phyloP scores from a whole-genome alignment of 495 filamentous ascomycete species.

The Tuber magnatum region DNA sequence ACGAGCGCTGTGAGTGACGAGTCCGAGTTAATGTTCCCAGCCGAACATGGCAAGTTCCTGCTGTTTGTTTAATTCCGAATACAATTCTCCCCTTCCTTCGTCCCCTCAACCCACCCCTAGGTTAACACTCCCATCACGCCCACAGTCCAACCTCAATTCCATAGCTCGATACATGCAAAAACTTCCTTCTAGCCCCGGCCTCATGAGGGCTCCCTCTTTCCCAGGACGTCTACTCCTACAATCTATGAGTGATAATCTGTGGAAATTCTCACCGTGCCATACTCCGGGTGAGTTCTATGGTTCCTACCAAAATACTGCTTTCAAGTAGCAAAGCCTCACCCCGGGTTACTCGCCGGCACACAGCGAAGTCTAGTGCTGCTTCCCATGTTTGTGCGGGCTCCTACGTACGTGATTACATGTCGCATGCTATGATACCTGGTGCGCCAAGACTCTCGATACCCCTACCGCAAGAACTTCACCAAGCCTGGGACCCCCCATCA shows the following conservation, averaged over 20 bases:
- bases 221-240: neutral
- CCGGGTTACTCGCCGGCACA: neutral
- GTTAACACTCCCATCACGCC: neutral
- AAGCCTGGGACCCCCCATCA: neutral
- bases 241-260: neutral
- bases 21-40: neutral
- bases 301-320: neutral
- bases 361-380: neutral
- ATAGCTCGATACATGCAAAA: neutral
- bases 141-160: neutral
- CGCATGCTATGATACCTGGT: neutral
- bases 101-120: neutral
- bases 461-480: neutral
- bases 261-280: neutral
- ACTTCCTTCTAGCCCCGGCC: neutral
- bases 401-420: neutral
- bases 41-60: neutral
- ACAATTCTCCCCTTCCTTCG: neutral
- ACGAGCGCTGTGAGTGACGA: neutral
- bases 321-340: neutral
- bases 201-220: neutral
- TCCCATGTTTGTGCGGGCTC: neutral
- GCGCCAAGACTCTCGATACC: neutral
- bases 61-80: neutral
- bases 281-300: neutral